Conservation (phyloP, 2,329 filamentous ascomycete genomes). For the Ceratocystis destructans region DNA sequence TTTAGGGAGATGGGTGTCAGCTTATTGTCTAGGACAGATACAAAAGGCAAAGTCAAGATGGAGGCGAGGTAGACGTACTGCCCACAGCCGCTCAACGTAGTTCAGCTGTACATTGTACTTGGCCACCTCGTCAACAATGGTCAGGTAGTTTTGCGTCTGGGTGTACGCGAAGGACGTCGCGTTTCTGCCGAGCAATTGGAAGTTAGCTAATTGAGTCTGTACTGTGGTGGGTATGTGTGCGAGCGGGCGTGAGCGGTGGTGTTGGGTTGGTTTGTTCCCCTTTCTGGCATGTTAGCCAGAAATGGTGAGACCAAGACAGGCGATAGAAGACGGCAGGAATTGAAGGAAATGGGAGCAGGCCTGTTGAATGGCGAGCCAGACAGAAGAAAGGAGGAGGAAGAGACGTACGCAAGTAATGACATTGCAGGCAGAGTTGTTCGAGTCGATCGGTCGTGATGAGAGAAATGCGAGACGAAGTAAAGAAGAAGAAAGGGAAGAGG, state of each 20-base stretch:
- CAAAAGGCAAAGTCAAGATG: not conserved
- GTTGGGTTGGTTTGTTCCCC: too few species aligned
- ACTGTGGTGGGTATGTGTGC: too few species aligned
- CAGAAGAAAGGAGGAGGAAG: not conserved
- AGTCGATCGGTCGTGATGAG: not conserved
- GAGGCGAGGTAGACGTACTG: conserved; percentile 36
- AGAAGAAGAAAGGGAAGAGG: not conserved
- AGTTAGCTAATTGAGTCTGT: conserved; percentile 9
- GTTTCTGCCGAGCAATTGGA: conserved; percentile 30
- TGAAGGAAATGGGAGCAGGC: too few species aligned
- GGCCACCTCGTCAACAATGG: conserved; percentile 48
- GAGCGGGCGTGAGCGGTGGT: too few species aligned
- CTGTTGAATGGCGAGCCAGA: not conserved
- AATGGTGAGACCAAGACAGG: too few species aligned
- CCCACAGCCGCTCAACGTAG: conserved; percentile 78
- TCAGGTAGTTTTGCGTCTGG: conserved; percentile 37
- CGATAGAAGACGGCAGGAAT: too few species aligned
- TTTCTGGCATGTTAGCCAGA: too few species aligned
- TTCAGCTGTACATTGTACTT: conserved; percentile 77
- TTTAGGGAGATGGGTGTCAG: conserved; percentile 15
- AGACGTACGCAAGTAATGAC: conserved; percentile 19
- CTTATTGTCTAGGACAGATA: not conserved
- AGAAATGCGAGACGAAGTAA: conserved; percentile 4
- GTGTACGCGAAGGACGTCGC: conserved; percentile 37
- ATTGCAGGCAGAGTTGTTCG: conserved; percentile 4